Base-by-base conservation (phyloP, 257 asterid genomes). In the Cruciata laevipes region DNA sequence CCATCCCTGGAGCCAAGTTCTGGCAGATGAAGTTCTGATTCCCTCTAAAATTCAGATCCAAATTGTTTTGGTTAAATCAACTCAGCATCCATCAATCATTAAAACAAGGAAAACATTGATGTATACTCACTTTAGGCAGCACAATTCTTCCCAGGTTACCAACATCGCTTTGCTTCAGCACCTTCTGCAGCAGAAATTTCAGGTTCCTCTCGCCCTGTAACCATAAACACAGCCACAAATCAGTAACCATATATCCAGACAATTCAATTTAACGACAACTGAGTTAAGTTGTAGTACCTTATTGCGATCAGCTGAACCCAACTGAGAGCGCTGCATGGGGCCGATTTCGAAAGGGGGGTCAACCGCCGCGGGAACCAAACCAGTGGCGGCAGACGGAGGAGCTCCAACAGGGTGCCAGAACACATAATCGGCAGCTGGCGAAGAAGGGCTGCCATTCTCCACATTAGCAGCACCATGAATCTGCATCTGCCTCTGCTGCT, bases 121-220 rank as follows among this genome's bases (percentile, higher is more conserved):
- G n/a, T n/a, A n/a, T 3, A 53, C 6, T 32, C 83, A 94, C 99
- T 67, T 94, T 94, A 37, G 99, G 99, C 82, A 94, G 69, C 75
- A 94, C 99, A 30, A 94, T 94, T 75, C 99, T 84, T 61, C 99
- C 99, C 5, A 90, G 83, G 72, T 76, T 88, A 61, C 99, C 99
- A 71, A 94, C 97, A 78, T 94, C 98, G 61, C 99, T 94, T 79
- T 94, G 99, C 83, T 94, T 94, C 82, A 94, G 76, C 64, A 94
- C 99, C 76, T 94, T 94, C 89, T 94, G 99, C 74, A 94, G 81
- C 84, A 94, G 76, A 77, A 90, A 88, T 78, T 85, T 88, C 82
- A 94, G 78, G 74, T 87, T 90, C 79, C 84, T 88, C 73, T 90
- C 99, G 1, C 84, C 63, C 73, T 83, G 90, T 80, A 68, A 83